phyloP scores from a whole-genome alignment of 1,139 yeast genomes.

The Oligophagozyma castellii region DNA sequence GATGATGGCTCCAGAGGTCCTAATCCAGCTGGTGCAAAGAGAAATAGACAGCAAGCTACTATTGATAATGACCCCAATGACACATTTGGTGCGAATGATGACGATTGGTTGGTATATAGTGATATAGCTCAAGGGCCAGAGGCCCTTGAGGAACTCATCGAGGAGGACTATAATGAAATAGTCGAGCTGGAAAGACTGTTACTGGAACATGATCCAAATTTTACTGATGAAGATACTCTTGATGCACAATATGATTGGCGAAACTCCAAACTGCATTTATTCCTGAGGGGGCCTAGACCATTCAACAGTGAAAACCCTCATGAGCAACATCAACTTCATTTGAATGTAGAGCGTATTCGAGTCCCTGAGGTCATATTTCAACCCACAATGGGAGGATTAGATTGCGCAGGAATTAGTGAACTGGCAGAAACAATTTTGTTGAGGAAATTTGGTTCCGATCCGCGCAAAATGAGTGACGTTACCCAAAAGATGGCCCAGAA shows the following conservation, averaged over 20 bases:
- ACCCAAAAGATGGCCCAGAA: conserved; percentile 34
- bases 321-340: conserved; percentile 75
- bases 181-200: conserved; percentile 59
- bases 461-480: conserved; percentile 24
- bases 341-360: conserved; percentile 80
- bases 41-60: conserved; percentile 46
- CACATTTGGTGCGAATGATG: conserved; percentile 91
- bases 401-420: conserved; percentile 86
- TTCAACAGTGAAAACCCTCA: conserved; percentile 50
- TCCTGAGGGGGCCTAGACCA: conserved; percentile 77
- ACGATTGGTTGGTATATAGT: conserved; percentile 87
- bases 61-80: conserved; percentile 88
- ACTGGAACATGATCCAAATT: conserved; percentile 68
- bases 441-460: conserved; percentile 47
- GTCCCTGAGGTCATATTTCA: conserved; percentile 88
- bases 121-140: conserved; percentile 67
- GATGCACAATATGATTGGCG: conserved; percentile 83
- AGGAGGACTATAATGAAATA: conserved; percentile 50
- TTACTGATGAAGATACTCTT: conserved; percentile 71
- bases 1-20: conserved; percentile 47
- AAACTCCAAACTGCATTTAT: conserved; percentile 64
- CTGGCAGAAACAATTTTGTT: conserved; percentile 53
- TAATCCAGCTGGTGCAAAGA: conserved; percentile 26
- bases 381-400: conserved; percentile 91
- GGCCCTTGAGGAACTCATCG: conserved; percentile 50